Percentiles rank a stretch among this genome's conserved stretches.
phyloP scores from a whole-genome alignment of 1,139 yeast genomes.

The Blastobotrys raffinosifermentans region DNA sequence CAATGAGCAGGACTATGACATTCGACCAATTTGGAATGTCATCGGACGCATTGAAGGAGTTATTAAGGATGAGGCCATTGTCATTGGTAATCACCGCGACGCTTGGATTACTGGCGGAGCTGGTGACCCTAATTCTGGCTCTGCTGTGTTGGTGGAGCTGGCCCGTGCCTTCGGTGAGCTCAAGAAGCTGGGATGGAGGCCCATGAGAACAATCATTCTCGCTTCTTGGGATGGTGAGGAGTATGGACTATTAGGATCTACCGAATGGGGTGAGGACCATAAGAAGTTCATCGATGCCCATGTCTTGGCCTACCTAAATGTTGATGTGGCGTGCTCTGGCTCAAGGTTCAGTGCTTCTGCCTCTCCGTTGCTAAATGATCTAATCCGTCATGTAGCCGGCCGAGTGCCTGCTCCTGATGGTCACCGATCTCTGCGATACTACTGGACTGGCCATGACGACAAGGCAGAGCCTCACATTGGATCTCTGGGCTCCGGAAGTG shows the following conservation, averaged over 20 bases:
- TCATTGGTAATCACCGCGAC: constrained; percentile 67
- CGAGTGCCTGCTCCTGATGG: constrained; percentile 42
- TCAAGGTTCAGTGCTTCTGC: constrained; percentile 40
- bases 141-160: constrained; percentile 53
- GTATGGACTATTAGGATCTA: constrained; percentile 60
- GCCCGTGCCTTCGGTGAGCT: constrained; percentile 52
- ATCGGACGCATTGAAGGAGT: constrained; percentile 52
- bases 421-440: constrained; percentile 47
- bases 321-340: constrained; percentile 59
- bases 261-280: constrained; percentile 62
- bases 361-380: constrained; percentile 47
- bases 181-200: constrained; percentile 50
- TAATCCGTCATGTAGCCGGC: constrained; percentile 38
- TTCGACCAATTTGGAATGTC: constrained; percentile 55
- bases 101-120: constrained; percentile 73
- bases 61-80: constrained; percentile 45
- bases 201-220: constrained; percentile 51
- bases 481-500: constrained; percentile 60
- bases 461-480: constrained; percentile 28
- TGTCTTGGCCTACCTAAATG: constrained; percentile 54
- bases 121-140: constrained; percentile 65
- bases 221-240: constrained; percentile 78
- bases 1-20: constrained; percentile 52
- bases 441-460: constrained; percentile 40
- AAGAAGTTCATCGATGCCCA: constrained; percentile 37